These are phyloP conservation scores for Groenewaldozyma tartarivorans DNA, from an alignment of 805 yeast species.

Conservation along the genomic window DNA sequence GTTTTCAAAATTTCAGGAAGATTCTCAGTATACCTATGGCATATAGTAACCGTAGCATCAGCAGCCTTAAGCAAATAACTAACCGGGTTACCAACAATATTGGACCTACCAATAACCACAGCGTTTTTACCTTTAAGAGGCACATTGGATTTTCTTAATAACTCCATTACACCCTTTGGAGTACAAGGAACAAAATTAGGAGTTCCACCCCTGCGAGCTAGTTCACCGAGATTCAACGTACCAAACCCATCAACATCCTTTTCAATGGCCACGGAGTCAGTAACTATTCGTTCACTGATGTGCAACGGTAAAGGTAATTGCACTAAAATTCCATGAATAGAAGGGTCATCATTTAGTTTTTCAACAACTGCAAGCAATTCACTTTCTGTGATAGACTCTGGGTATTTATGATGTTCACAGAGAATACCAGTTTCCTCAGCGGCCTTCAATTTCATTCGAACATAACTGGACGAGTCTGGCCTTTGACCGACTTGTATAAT, in stretches of 20 bases:
- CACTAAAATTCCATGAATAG: conserved; percentile 77
- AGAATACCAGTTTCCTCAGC: conserved; percentile 72
- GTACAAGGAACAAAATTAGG: conserved; percentile 90
- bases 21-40: conserved; percentile 67
- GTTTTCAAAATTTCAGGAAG: conserved; percentile 47
- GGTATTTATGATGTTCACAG: conserved; percentile 56
- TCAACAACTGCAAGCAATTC: conserved; percentile 48
- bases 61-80: conserved; percentile 70
- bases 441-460: conserved; percentile 82
- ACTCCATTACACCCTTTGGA: conserved; percentile 82
- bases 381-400: conserved; percentile 51
- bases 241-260: conserved; percentile 97
- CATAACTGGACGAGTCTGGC: conserved; percentile 89
- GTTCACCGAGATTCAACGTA: conserved; percentile 79
- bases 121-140: conserved; percentile 67
- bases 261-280: conserved; percentile 66
- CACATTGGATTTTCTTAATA: conserved; percentile 60
- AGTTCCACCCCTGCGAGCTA: conserved; percentile 75
- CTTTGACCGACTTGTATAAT: conserved; percentile 86
- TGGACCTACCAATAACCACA: conserved; percentile 92
- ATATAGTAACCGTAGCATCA: conserved; percentile 78
- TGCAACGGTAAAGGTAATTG: conserved; percentile 85
- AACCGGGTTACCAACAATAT: conserved; percentile 92
- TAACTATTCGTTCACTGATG: conserved; percentile 67
- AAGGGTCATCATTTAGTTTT: conserved; percentile 58